Conservation (phyloP, 1,284 basidiomycete genomes). For the Ceratobasidium sp. region DNA sequence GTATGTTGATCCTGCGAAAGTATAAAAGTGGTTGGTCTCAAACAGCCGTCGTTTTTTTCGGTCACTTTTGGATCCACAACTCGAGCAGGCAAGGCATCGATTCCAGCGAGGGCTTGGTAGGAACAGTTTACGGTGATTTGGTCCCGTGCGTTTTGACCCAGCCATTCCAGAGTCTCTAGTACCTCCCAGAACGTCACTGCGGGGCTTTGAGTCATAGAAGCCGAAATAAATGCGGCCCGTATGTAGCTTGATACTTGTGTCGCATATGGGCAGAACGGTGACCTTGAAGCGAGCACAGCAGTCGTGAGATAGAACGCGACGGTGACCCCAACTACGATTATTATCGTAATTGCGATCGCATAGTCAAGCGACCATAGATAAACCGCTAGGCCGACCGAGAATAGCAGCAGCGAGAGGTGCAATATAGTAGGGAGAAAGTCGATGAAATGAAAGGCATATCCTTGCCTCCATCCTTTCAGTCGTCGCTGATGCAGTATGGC, state of each 20-base stretch:
- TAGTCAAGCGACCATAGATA: slow-evolving; percentile 12
- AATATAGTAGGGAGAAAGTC: slow-evolving; percentile 12
- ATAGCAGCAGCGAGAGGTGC: slow-evolving; percentile 14
- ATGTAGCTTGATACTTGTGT: slow-evolving; percentile 11
- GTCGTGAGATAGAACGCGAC: neutral
- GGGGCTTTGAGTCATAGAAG: too few species aligned
- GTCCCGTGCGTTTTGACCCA: neutral
- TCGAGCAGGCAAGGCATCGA: too few species aligned
- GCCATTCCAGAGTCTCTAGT: neutral
- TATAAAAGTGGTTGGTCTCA: too few species aligned
- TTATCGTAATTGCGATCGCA: neutral
- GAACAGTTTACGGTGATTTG: neutral
- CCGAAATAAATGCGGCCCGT: too few species aligned
- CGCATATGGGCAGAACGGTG: neutral
- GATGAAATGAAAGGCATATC: neutral
- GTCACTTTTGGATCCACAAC: too few species aligned
- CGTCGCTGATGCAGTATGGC: neutral
- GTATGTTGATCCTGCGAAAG: too few species aligned
- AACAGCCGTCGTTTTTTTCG: too few species aligned
- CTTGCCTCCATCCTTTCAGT: neutral
- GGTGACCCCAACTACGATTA: neutral
- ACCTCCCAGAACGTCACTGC: too few species aligned
- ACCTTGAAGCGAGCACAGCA: neutral
- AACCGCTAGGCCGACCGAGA: slow-evolving; percentile 2
- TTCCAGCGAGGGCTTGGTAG: slow-evolving; percentile 11